Base-by-base conservation (phyloP, 495 filamentous ascomycete genomes). In the Lasiosphaeris hirsuta region DNA sequence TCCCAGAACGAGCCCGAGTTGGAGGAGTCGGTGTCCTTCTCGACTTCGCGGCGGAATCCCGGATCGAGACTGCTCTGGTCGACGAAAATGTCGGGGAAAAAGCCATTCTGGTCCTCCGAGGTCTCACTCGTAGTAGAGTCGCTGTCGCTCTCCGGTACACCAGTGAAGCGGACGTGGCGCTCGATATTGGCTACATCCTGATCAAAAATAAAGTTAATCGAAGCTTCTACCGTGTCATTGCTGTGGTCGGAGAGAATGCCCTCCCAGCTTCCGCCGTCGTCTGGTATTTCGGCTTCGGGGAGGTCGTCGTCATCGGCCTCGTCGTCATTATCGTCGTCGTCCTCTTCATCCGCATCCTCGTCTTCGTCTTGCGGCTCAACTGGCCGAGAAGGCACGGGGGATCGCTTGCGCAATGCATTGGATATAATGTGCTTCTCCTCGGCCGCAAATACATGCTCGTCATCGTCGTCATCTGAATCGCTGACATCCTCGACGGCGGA, bases 401-500 rank as follows among this genome's bases (percentile, higher is more conserved):
- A 40, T 57, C 61, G 53, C 68, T 66, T 60, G 15, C 66, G 70
- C 62, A 65, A 60, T 51, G 68, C 69, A 49, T 71, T 58, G 36
- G 67, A 65, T 47, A 90, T 77, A 49, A 91, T 88, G 61, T 85
- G 79, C 66, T 84, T 73, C 72, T 90, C 89, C 78, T 94, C 89
- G 62, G 82, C 75, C 72, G 84, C 81, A 62, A 85, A 80, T 23
- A 90, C 79, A 74, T 86, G 83, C 65, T 84, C 80, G 61, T 90
- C 87, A 69, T 90, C 87, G 54, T 77, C 72, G 49, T 89, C 86
- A 58, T 90, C 87, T 8, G 81, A 86, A 46, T 92, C 89, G 54
- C 82, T 87, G 57, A 95, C 87, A 38, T 89, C 82, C 61, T 92
- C 86, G 36, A 93, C 85, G 14, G 78, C 89, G 11, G 84, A 85